Base-by-base conservation (phyloP, 352 stramenopile species). In the Globisporangium cederbergense region DNA sequence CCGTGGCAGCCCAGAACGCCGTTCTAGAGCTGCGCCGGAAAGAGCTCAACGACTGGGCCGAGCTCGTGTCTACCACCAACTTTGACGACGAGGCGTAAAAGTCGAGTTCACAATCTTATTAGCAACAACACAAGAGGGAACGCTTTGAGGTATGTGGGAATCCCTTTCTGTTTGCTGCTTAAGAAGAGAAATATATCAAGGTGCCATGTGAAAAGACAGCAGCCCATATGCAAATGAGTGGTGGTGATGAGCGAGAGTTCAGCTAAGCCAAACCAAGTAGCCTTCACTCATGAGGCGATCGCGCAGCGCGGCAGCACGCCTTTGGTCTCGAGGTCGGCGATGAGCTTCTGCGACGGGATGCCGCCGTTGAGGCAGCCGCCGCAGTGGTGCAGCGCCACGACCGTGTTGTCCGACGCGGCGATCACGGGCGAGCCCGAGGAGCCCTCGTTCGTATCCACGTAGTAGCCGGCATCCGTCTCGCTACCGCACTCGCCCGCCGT, bases 361-460 rank as follows among this genome's bases (percentile, higher is more conserved):
- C 61, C 81, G 52, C 78, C 83, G 65, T 93, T 93, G 32, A 85
- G 59, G 51, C 85, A 94, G 9, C 79, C 83, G 6, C 85, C 85
- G 62, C 83, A 92, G 61, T 92, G 83, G 57, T 94, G 85, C 49
- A 94, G 66, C 28, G 81, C 85, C n/a, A 94, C 76, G 18, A 92
- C 85, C 0, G 66, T 61, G 59, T 89, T 80, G 66, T 94, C 85
- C 2, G 46, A 70, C 1, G 55, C 72, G 0, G 64, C 73, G 34
- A 94, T 77, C 30, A 92, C 75, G 0, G 85, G 83, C 13, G 85
- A 86, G 3, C 83, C 85, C 3, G 83, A 94, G 20, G 79, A 86
- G 0, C 83, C 85, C 67, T 83, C 81, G 38, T 90, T 73, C 7
- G 85, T 94, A 62, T 94, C 85, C 7, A 89, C 71, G 53, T 89